A percentile compares a stretch with the other conserved stretches of the same genome.
phyloP scores from a whole-genome alignment of 108 stramenopile species.

The Cyclostephanos tholiformis region DNA sequence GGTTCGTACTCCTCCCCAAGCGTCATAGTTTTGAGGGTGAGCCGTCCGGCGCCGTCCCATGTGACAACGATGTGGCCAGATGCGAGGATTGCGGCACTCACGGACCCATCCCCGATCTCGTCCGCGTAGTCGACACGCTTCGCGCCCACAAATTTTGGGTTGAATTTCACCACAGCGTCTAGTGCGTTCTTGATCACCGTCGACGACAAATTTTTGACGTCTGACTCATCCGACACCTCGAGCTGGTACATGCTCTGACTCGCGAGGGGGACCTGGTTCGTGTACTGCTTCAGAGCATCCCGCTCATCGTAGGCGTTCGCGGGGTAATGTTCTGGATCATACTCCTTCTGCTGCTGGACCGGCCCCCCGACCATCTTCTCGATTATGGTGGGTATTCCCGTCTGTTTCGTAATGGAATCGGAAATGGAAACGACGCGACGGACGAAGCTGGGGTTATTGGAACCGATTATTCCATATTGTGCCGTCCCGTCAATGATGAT shows the following conservation, averaged over 20 bases:
- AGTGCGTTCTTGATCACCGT: constrained; percentile 32
- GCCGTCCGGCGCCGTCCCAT: constrained; percentile 40
- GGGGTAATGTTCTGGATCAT: constrained; percentile 51
- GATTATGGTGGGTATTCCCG: constrained; percentile 43
- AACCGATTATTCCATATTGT: constrained; percentile 47
- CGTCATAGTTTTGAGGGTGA: constrained; percentile 40
- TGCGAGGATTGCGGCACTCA: constrained; percentile 28
- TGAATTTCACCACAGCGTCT: constrained; percentile 20
- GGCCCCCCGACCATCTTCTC: constrained; percentile 51
- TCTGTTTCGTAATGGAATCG: constrained; percentile 40
- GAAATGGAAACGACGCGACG: constrained; percentile 29
- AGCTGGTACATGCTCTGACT: constrained; percentile 47
- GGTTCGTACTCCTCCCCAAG: constrained; percentile 35
- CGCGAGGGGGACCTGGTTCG: constrained; percentile 31
- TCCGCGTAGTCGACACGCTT: constrained; percentile 30
- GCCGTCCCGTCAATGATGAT: constrained; percentile 48
- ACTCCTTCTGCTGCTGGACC: constrained; percentile 44
- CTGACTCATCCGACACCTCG: constrained; percentile 31
- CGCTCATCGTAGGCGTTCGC: constrained; percentile 49
- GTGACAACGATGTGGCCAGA: constrained; percentile 37
- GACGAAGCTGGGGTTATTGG: constrained; percentile 41
- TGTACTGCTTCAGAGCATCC: constrained; percentile 49
- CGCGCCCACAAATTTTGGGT: constrained; percentile 14
- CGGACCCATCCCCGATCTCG: constrained; percentile 42
- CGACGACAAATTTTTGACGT: constrained; percentile 23